These are phyloP conservation scores for Cadophora gregata DNA, from an alignment of 2,329 filamentous ascomycete species.

Conservation along the genomic window DNA sequence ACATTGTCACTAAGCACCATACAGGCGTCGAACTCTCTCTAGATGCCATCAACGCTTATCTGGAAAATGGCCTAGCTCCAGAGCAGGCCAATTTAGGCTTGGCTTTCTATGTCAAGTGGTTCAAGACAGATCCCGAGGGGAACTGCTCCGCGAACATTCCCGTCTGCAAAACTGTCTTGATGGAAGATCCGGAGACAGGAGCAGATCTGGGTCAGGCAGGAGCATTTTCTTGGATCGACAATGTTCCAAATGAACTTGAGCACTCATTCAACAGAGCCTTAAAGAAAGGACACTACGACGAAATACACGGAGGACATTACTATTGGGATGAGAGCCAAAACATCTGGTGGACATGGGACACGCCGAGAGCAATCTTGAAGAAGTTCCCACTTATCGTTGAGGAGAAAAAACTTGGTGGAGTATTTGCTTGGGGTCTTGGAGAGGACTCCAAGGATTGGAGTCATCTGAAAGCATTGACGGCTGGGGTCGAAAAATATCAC, in stretches of 20 bases:
- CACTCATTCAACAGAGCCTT: conserved; percentile 64
- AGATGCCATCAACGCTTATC: conserved; percentile 63
- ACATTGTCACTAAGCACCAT: conserved; percentile 68
- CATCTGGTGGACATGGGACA: conserved; percentile 79
- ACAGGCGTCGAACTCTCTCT: conserved; percentile 63
- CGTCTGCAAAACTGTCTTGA: conserved; percentile 59
- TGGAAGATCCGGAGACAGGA: conserved; percentile 65
- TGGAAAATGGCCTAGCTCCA: conserved; percentile 53
- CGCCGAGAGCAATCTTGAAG: conserved; percentile 59
- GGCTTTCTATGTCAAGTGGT: conserved; percentile 73
- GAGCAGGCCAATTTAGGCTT: conserved; percentile 66
- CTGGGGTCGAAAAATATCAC: conserved; percentile 14
- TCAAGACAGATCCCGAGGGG: conserved; percentile 54
- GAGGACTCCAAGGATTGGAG: conserved; percentile 61
- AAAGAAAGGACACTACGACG: conserved; percentile 60
- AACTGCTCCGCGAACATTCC: conserved; percentile 49
- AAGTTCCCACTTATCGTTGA: conserved; percentile 68
- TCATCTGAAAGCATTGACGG: conserved; percentile 52
- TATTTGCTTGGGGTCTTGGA: conserved; percentile 78
- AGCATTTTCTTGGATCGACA: conserved; percentile 65
- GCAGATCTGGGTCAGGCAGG: conserved; percentile 62
- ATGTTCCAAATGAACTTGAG: conserved; percentile 57
- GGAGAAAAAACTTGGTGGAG: conserved; percentile 65
- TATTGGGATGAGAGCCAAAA: conserved; percentile 66
- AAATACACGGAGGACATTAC: conserved; percentile 66